phyloP scores from a whole-genome alignment of 75 land plant genomes.

The Ceratopteris richardii region DNA sequence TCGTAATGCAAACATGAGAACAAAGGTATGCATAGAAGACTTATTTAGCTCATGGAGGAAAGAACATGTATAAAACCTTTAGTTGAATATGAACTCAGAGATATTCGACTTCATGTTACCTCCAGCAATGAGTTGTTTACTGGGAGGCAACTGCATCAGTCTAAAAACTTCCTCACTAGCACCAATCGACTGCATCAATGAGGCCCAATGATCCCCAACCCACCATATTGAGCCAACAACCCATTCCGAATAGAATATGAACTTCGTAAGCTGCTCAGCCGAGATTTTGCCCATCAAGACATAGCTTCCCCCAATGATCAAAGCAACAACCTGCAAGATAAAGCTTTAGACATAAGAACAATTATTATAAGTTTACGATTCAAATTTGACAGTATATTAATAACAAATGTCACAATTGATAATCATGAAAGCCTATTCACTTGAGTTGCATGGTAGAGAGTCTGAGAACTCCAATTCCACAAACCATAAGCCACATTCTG shows the following conservation, averaged over 20 bases:
- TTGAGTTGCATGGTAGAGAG: slow-evolving; percentile 78
- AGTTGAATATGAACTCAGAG: no score
- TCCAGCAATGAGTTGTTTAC: slow-evolving; percentile 39
- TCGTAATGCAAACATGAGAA: no score
- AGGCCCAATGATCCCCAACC: slow-evolving; percentile 83
- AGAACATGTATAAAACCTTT: no score
- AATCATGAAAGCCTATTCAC: no score
- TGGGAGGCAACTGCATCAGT: slow-evolving; percentile 69
- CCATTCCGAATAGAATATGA: slow-evolving; percentile 86
- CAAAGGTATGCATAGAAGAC: no score
- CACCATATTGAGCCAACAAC: slow-evolving; percentile 88
- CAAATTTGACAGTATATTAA: no score
- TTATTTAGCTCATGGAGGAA: no score
- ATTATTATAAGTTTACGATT: not conserved
- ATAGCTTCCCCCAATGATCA: slow-evolving; percentile 67
- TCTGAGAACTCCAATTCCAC: slow-evolving; percentile 74
- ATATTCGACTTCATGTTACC: slow-evolving; percentile 11
- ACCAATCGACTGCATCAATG: slow-evolving; percentile 87
- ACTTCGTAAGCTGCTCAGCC: slow-evolving; percentile 88
- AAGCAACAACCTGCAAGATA: slow-evolving; percentile 70
- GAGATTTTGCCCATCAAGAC: slow-evolving; percentile 66
- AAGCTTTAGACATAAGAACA: slow-evolving; percentile 20
- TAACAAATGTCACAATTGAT: no score
- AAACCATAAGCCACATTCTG: slow-evolving; percentile 84
- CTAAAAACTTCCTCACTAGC: slow-evolving; percentile 94